Base-by-base conservation (phyloP, 2,329 filamentous ascomycete species). In the Diaporthe velutina region DNA sequence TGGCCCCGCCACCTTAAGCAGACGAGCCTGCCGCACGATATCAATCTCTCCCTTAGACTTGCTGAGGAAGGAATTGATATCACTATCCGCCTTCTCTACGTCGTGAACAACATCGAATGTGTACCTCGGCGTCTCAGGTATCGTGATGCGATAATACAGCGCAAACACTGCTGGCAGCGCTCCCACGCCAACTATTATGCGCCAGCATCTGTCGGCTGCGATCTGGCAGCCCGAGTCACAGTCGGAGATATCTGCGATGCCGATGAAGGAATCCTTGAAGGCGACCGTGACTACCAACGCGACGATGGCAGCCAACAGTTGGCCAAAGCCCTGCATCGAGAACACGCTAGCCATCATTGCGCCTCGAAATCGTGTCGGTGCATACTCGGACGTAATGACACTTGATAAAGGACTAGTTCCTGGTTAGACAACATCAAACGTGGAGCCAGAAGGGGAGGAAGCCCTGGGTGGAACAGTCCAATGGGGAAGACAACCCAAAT, bases 321-420 rank as follows among this genome's bases (percentile, higher is more conserved):
- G 94, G n/a, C 94, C 94, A 35, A 95, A 86, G 64, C 94, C 94
- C 80, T 97, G 94, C 93, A 96, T 96, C 50, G 93, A 93, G 80
- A 97, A 97, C 66, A 96, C 94, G 22, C 93, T 89, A 15, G 92
- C 93, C 87, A 97, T 94, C 93, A 97, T 96, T 74, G 92, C 93
- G 76, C 94, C 94, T 79, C 94, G 89, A 91, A 93, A 95, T 79
- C 93, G 91, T 17, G 94, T 96, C 3, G 93, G 95, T 12, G 94
- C 93, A 81, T 96, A 96, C 79, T 97, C 94, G 15, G 94, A 93
- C 7, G 94, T 96, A 77, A 96, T 96, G 71, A 97, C 93, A 0
- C 93, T 93, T 60, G 91, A 93, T 9, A 97, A 86, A 2, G 95
- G 95, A 82, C 70, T 72, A 8, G 17, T 33, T 15, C 35, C 9